phyloP scores from a whole-genome alignment of 1,139 yeast species.

The Pichia sp. region DNA sequence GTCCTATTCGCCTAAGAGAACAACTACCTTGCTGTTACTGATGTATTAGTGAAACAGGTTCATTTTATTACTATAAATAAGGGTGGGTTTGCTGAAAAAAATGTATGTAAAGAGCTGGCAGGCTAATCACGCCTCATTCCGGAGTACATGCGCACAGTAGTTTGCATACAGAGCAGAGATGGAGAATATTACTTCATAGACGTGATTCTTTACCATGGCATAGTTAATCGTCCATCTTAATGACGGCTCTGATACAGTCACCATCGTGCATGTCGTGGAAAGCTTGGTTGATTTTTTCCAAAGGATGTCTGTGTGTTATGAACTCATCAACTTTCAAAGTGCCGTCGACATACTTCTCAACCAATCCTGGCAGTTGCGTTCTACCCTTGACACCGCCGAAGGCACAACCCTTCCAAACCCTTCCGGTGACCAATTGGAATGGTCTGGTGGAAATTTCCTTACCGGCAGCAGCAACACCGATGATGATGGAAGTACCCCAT shows the following conservation, averaged over 20 bases:
- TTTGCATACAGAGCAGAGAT: neutral
- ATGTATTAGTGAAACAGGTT: neutral
- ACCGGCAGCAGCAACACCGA: constrained; percentile 99
- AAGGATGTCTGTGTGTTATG: constrained; percentile 82
- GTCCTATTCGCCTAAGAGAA: too few relatives aligned
- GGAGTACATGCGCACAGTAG: neutral
- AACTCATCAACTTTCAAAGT: constrained; percentile 89
- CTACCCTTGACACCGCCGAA: constrained; percentile 99
- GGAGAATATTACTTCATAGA: constrained; percentile 1
- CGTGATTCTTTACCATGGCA: constrained; percentile 10
- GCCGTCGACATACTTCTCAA: constrained; percentile 79
- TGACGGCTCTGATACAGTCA: constrained; percentile 87
- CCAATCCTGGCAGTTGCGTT: constrained; percentile 87
- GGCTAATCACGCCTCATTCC: neutral
- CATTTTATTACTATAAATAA: neutral
- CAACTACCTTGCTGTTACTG: neutral
- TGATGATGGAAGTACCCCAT: constrained; percentile 93
- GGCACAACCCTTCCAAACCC: constrained; percentile 98
- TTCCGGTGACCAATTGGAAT: constrained; percentile 97
- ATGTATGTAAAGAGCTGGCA: constrained; percentile 4
- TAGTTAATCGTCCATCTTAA: constrained; percentile 27
- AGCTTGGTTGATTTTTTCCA: constrained; percentile 77
- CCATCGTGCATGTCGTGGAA: constrained; percentile 95
- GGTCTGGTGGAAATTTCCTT: constrained; percentile 95
- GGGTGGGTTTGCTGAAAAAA: neutral